Evolutionary conservation across 192 early-diverging fungal species (phyloP).

Genomic region (Cetraspora pellucida): DNA sequence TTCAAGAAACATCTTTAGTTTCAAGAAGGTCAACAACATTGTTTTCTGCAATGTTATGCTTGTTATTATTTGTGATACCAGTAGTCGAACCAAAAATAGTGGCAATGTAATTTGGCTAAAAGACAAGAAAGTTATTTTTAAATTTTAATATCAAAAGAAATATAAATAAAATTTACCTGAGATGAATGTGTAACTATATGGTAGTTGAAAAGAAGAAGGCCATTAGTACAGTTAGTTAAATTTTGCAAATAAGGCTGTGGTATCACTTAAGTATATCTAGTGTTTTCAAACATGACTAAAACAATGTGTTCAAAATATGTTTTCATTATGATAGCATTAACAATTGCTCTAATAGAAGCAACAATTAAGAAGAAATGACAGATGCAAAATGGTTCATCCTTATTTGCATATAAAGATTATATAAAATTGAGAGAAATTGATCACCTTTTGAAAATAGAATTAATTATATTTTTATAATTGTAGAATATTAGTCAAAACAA

Average conservation of each 20-base stretch:
- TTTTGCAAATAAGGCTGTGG: not conserved
- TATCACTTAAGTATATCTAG: not conserved
- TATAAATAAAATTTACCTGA: not conserved
- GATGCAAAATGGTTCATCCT: not conserved
- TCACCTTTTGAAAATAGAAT: too few relatives aligned
- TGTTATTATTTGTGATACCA: constrained; percentile 36
- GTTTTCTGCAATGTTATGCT: constrained; percentile 35
- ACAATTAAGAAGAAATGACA: not conserved
- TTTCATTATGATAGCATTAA: not conserved
- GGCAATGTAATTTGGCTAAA: constrained; percentile 22
- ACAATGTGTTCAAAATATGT: constrained; percentile 27
- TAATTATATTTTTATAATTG: too few relatives aligned
- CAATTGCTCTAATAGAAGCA: not conserved
- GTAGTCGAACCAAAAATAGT: constrained; percentile 31
- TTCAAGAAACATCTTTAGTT: too few relatives aligned
- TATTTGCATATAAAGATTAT: not conserved
- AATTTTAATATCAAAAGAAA: too few relatives aligned
- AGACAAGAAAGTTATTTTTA: too few relatives aligned
- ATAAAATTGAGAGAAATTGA: too few relatives aligned
- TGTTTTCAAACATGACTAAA: constrained; percentile 33
- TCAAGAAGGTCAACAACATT: constrained; percentile 31
- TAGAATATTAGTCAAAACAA: too few relatives aligned
- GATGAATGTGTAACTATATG: constrained; percentile 19
- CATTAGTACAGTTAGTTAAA: not conserved
- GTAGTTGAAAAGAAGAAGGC: constrained; percentile 8